Evolutionary conservation across 257 asterid species (phyloP).

Genomic region (Fraxinus excelsior): DNA sequence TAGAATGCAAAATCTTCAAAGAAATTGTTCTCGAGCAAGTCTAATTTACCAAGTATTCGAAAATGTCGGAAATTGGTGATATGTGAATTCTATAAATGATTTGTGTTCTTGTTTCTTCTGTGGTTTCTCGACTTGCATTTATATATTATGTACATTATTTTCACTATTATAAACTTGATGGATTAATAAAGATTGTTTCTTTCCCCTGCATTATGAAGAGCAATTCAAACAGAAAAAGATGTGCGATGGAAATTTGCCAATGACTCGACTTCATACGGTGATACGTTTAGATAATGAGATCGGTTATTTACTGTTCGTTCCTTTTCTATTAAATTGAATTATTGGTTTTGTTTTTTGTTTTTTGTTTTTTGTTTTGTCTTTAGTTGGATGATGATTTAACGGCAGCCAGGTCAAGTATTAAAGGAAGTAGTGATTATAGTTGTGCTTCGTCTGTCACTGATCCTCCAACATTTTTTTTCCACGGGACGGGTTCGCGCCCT

Average conservation of each 20-base stretch:
- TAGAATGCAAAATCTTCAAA: slow-evolving; percentile 91
- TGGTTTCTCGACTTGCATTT: not conserved
- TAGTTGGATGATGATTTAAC: slow-evolving; percentile 69
- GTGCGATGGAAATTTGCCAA: slow-evolving; percentile 64
- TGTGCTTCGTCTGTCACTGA: slow-evolving; percentile 75
- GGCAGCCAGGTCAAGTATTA: slow-evolving; percentile 50
- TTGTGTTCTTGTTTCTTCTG: not conserved
- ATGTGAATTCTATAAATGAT: not conserved
- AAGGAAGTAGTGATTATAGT: slow-evolving; percentile 72
- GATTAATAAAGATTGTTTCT: not conserved
- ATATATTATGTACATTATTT: too few relatives aligned
- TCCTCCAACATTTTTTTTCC: too few relatives aligned
- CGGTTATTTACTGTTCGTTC: slow-evolving; percentile 4
- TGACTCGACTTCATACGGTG: slow-evolving; percentile 60
- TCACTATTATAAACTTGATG: not conserved
- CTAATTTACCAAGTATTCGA: slow-evolving; percentile 59
- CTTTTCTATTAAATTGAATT: not conserved
- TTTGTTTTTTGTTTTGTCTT: not conserved
- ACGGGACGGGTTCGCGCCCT: too few relatives aligned
- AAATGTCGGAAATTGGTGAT: not conserved
- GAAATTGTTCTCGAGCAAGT: slow-evolving; percentile 75
- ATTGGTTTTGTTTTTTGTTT: not conserved
- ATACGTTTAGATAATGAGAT: slow-evolving; percentile 8
- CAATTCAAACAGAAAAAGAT: slow-evolving; percentile 83
- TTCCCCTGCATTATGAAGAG: slow-evolving; percentile 43